A percentile compares a stretch with the other conserved stretches of the same genome.
Conservation (phyloP, 805 yeast species). For the Zygosaccharomyces lentus region DNA sequence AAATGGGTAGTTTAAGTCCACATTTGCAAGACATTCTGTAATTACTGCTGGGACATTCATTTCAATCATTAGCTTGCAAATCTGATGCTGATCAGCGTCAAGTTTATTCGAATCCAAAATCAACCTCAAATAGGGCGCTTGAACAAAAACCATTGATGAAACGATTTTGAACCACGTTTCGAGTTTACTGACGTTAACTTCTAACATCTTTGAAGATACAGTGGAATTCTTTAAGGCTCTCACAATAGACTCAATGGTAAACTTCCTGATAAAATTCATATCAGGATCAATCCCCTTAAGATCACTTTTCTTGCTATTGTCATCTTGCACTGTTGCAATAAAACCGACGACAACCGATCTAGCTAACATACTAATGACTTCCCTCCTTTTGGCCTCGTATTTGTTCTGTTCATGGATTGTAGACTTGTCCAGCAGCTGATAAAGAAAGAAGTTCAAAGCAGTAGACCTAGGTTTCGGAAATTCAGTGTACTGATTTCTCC, state of each 20-base stretch:
- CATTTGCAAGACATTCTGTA: conserved; percentile 53
- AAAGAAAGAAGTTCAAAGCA: conserved; percentile 69
- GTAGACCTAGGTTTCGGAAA: conserved; percentile 67
- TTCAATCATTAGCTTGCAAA: conserved; percentile 66
- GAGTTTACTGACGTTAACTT: conserved; percentile 27
- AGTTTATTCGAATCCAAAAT: conserved; percentile 45
- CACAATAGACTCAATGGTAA: conserved; percentile 62
- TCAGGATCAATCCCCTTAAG: conserved; percentile 59
- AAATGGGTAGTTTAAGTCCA: conserved; percentile 72
- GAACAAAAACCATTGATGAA: conserved; percentile 27
- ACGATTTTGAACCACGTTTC: conserved; percentile 33
- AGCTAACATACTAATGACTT: conserved; percentile 58
- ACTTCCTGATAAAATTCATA: conserved; percentile 66
- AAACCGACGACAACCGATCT: conserved; percentile 58
- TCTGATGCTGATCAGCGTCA: conserved; percentile 56
- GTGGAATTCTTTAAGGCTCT: conserved; percentile 56
- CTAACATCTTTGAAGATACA: conserved; percentile 22
- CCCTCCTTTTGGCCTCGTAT: conserved; percentile 46
- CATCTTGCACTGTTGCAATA: conserved; percentile 53
- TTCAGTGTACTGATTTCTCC: conserved; percentile 42
- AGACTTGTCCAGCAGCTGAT: conserved; percentile 60
- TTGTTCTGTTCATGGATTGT: conserved; percentile 37
- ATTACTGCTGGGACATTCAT: conserved; percentile 56
- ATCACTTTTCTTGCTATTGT: conserved; percentile 38
- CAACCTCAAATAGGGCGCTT: conserved; percentile 36